Conservation (phyloP, 495 filamentous ascomycete genomes). For the Polyplosphaeria fusca region DNA sequence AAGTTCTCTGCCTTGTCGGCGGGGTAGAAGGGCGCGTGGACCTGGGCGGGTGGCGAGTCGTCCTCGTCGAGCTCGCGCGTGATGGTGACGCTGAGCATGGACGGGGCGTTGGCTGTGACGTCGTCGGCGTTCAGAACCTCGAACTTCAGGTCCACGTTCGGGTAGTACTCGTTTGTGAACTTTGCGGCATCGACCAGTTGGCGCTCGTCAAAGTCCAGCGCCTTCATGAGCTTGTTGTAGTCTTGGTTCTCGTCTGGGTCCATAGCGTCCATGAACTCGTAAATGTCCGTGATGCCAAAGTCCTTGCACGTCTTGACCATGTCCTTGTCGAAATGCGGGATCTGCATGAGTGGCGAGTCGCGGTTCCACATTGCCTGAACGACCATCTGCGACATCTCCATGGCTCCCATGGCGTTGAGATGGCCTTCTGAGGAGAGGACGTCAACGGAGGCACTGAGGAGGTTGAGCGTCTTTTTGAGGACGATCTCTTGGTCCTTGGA, state of each 20-base stretch:
- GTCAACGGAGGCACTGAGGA: constrained; percentile 89
- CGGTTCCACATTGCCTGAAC: constrained; percentile 99
- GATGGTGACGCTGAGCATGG: constrained; percentile 82
- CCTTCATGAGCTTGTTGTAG: constrained; percentile 69
- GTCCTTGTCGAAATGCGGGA: constrained; percentile 86
- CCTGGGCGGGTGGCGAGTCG: constrained; percentile 73
- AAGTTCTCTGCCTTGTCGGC: constrained; percentile 94
- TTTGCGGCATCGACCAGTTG: constrained; percentile 84
- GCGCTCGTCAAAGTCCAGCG: constrained; percentile 71
- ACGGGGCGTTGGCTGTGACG: constrained; percentile 73
- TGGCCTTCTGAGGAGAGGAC: constrained; percentile 95
- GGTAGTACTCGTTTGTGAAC: constrained; percentile 97
- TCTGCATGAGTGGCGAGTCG: constrained; percentile 94
- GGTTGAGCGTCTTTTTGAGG: constrained; percentile 76
- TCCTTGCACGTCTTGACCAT: constrained; percentile 80
- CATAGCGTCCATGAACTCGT: constrained; percentile 99
- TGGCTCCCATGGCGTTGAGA: constrained; percentile 93
- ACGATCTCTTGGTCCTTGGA: constrained; percentile 94
- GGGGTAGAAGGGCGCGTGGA: constrained; percentile 96
- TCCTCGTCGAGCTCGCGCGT: constrained; percentile 74
- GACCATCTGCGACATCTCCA: constrained; percentile 99
- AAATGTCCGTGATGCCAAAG: constrained; percentile 81
- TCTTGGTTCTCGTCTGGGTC: constrained; percentile 84
- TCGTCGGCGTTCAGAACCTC: constrained; percentile 76
- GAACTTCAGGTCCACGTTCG: constrained; percentile 86